phyloP scores from a whole-genome alignment of 148 eudicot genomes.

The Gaultheria prostrata region DNA sequence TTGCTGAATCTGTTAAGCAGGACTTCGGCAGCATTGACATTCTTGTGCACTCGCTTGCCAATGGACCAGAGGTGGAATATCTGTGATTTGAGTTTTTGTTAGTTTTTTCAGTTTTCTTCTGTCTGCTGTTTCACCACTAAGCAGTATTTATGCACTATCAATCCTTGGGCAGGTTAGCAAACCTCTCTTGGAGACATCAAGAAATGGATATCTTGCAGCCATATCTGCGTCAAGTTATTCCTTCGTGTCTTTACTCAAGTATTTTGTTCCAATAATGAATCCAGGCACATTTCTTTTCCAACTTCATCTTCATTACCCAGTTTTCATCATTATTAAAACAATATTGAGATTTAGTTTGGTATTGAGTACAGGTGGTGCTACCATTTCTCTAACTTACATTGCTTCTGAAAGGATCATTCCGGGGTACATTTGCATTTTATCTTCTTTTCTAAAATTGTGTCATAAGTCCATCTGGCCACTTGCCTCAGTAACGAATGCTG shows the following conservation, averaged over 20 bases:
- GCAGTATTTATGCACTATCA: slow-evolving; percentile 6
- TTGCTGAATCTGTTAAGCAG: slow-evolving; percentile 77
- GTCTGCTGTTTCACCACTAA: not conserved
- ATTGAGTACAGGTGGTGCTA: slow-evolving; percentile 70
- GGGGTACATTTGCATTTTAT: slow-evolving; percentile 50
- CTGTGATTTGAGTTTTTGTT: not conserved
- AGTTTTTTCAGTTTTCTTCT: not conserved
- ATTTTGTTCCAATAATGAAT: slow-evolving; percentile 95
- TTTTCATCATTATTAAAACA: not conserved
- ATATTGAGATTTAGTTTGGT: slow-evolving; percentile 12
- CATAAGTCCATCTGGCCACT: not conserved
- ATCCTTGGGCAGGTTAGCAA: slow-evolving; percentile 62
- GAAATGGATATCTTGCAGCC: slow-evolving; percentile 92
- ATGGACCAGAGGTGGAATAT: slow-evolving; percentile 87
- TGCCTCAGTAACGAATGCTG: not conserved
- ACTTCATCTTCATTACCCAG: not conserved
- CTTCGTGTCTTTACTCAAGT: slow-evolving; percentile 77
- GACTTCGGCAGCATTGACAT: slow-evolving; percentile 96
- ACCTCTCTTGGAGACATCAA: slow-evolving; percentile 89
- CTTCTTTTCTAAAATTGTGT: not conserved
- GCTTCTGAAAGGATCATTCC: slow-evolving; percentile 98
- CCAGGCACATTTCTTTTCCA: slow-evolving; percentile 48
- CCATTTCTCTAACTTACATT: slow-evolving; percentile 89
- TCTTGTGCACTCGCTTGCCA: slow-evolving; percentile 97
- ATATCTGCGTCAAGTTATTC: slow-evolving; percentile 97